Conservation (phyloP, 164 flowering plant genomes). For the Chloranthus sessilifolius region DNA sequence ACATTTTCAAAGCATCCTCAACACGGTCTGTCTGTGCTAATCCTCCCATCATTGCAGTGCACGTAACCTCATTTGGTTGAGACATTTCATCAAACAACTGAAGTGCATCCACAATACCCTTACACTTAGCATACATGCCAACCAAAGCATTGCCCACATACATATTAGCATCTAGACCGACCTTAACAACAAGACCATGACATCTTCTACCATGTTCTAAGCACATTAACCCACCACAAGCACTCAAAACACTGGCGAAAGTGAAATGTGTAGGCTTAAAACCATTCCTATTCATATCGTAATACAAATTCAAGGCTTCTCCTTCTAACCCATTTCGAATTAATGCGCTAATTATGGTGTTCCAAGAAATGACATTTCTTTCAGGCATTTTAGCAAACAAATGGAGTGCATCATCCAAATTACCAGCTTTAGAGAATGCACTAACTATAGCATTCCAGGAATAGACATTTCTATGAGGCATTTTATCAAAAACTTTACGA, state of each 20-base stretch:
- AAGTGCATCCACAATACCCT: conserved; percentile 40
- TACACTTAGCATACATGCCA: conserved; percentile 71
- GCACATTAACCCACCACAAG: conserved; percentile 43
- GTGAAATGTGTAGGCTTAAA: conserved; percentile 56
- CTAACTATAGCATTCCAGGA: conserved; percentile 63
- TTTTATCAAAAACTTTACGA: conserved; percentile 42
- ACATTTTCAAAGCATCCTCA: conserved; percentile 55
- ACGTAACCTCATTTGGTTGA: conserved; percentile 68
- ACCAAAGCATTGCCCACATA: conserved; percentile 77
- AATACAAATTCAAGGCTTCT: conserved; percentile 41
- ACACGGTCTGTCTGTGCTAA: conserved; percentile 40
- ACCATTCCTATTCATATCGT: conserved; percentile 48
- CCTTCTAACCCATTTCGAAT: conserved; percentile 35
- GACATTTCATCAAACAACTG: conserved; percentile 41
- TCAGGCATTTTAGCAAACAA: conserved; percentile 69
- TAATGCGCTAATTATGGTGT: conserved; percentile 48
- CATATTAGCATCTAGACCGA: conserved; percentile 51
- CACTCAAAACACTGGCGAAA: conserved; percentile 68
- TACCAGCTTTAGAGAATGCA: conserved; percentile 32
- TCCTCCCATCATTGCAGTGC: conserved; percentile 70
- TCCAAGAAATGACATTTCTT: conserved; percentile 61
- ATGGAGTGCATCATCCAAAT: conserved; percentile 25
- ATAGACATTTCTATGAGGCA: conserved; percentile 46
- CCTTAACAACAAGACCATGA: conserved; percentile 54
- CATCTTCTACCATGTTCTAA: conserved; percentile 44